These are phyloP conservation scores for Coemansia sp. DNA, from an alignment of 192 early-diverging fungal genomes.

Conservation along the genomic window DNA sequence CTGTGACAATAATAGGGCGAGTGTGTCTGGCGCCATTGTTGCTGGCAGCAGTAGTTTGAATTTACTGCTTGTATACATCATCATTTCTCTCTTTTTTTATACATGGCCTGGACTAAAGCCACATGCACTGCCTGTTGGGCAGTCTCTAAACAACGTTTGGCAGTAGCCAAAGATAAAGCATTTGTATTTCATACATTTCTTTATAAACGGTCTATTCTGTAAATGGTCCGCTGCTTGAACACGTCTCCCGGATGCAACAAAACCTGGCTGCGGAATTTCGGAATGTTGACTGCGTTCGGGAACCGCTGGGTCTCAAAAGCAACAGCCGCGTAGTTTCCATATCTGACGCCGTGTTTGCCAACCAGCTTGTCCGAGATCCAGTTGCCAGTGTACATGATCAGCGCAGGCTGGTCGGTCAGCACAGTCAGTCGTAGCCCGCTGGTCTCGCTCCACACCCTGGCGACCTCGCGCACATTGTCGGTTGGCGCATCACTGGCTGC, in stretches of 20 bases:
- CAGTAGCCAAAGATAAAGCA: not conserved
- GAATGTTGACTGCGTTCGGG: slow-evolving; percentile 63
- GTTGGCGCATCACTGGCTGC: slow-evolving; percentile 44
- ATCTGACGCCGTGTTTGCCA: slow-evolving; percentile 45
- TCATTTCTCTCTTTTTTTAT: not conserved
- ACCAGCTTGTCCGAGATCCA: slow-evolving; percentile 56
- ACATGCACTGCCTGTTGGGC: not conserved
- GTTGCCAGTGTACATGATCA: slow-evolving; percentile 86
- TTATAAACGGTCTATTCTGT: slow-evolving; percentile 36
- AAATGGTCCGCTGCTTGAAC: slow-evolving; percentile 55
- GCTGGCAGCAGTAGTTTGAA: not conserved
- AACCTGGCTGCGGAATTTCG: slow-evolving; percentile 56
- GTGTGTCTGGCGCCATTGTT: not conserved
- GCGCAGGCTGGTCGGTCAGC: slow-evolving; percentile 65
- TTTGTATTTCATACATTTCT: not conserved
- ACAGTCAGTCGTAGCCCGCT: slow-evolving; percentile 64
- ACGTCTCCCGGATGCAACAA: slow-evolving; percentile 51
- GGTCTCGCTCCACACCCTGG: slow-evolving; percentile 53
- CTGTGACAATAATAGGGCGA: too few relatives aligned
- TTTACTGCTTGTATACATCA: not conserved
- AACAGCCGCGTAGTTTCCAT: slow-evolving; percentile 62
- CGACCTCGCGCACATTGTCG: slow-evolving; percentile 36
- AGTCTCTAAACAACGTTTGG: not conserved
- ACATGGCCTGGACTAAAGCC: not conserved
- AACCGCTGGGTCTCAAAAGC: slow-evolving; percentile 65